Percentiles rank a stretch among this genome's conserved stretches.
Conservation (phyloP, 2,329 filamentous ascomycete genomes). For the Diaporthe sp. region DNA sequence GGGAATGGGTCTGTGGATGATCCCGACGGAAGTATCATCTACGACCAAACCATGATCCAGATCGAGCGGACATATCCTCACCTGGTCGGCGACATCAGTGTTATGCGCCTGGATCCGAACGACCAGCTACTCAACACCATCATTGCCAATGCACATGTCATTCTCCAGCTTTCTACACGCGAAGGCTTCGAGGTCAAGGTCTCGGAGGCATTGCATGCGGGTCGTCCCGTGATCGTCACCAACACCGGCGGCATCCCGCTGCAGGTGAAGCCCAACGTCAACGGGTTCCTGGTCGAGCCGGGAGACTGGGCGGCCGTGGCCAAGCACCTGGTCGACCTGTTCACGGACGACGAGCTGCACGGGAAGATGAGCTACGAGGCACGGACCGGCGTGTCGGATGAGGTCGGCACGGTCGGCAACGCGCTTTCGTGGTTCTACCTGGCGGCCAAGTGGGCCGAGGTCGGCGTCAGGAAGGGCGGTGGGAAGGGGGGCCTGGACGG, state of each 20-base stretch:
- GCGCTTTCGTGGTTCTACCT: slow-evolving; percentile 82
- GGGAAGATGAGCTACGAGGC: slow-evolving; percentile 76
- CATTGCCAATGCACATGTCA: slow-evolving; percentile 78
- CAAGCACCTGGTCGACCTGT: slow-evolving; percentile 73
- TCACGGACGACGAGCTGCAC: slow-evolving; percentile 74
- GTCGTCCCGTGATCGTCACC: slow-evolving; percentile 82
- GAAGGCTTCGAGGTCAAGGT: slow-evolving; percentile 92
- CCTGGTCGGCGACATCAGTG: slow-evolving; percentile 74
- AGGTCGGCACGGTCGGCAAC: slow-evolving; percentile 86
- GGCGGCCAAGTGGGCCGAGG: slow-evolving; percentile 73
- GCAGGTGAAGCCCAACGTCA: slow-evolving; percentile 78
- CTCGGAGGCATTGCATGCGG: slow-evolving; percentile 84
- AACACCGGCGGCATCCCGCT: slow-evolving; percentile 83
- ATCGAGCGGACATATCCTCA: slow-evolving; percentile 74
- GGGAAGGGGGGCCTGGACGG: slow-evolving; percentile 63
- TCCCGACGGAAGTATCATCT: slow-evolving; percentile 79
- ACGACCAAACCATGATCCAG: slow-evolving; percentile 77
- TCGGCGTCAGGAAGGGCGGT: slow-evolving; percentile 57
- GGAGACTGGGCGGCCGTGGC: slow-evolving; percentile 80
- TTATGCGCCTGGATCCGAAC: slow-evolving; percentile 82
- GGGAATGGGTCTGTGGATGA: slow-evolving; percentile 87
- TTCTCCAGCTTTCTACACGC: slow-evolving; percentile 82
- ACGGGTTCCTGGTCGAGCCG: slow-evolving; percentile 80
- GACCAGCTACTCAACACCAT: slow-evolving; percentile 86
- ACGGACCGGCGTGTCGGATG: slow-evolving; percentile 77